Conservation (phyloP, 1,284 basidiomycete species). For the Mycena citricolor region DNA sequence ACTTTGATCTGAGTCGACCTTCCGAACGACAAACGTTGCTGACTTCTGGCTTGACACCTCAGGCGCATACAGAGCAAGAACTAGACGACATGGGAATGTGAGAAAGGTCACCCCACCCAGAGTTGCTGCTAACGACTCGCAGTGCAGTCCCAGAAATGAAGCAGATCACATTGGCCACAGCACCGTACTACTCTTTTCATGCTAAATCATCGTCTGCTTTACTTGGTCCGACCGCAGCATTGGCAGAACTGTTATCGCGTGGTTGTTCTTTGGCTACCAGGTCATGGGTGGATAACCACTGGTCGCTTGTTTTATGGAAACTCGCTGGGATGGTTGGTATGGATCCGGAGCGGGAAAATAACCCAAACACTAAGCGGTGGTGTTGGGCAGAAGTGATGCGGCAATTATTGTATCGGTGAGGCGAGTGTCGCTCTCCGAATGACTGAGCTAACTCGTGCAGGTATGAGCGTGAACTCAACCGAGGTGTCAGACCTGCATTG, state of each 20-base stretch:
- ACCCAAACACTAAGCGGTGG: slow-evolving; percentile 61
- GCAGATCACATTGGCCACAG: slow-evolving; percentile 57
- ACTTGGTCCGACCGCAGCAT: slow-evolving; percentile 53
- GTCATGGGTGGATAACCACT: slow-evolving; percentile 91
- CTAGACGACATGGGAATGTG: slow-evolving; percentile 65
- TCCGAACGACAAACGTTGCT: slow-evolving; percentile 45
- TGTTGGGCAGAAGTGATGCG: slow-evolving; percentile 75
- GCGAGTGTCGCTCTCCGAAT: background rate
- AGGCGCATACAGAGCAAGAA: slow-evolving; percentile 48
- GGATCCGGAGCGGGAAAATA: slow-evolving; percentile 60
- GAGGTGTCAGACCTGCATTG: slow-evolving; percentile 77
- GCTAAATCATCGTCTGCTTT: slow-evolving; percentile 31
- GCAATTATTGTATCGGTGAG: slow-evolving; percentile 86
- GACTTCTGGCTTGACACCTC: slow-evolving; percentile 57
- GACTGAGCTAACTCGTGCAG: slow-evolving; percentile 39
- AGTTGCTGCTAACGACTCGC: slow-evolving; percentile 21
- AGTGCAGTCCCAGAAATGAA: slow-evolving; percentile 58
- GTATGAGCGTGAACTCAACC: slow-evolving; percentile 88
- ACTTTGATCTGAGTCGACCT: slow-evolving; percentile 49
- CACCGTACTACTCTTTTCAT: slow-evolving; percentile 67
- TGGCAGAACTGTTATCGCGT: slow-evolving; percentile 47
- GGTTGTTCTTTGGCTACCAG: slow-evolving; percentile 66
- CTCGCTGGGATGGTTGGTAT: slow-evolving; percentile 79
- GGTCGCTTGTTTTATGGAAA: slow-evolving; percentile 92
- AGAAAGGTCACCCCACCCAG: background rate